Base-by-base conservation (phyloP, 2,329 filamentous ascomycete genomes). In the Fusarium buxicola region DNA sequence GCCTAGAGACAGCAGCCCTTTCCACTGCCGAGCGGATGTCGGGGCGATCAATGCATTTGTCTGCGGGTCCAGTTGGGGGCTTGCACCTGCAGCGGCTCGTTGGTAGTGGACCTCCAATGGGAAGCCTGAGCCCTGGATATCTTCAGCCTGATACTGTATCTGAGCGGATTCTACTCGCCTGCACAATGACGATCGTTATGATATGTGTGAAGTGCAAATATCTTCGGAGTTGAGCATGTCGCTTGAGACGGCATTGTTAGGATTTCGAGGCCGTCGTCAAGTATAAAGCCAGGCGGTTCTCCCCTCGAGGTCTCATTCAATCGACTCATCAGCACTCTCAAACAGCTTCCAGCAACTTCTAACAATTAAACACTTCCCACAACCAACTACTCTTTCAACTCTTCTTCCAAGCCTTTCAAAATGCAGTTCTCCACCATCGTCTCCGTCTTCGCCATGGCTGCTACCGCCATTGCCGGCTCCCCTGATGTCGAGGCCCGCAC, bases 371-470 rank as follows among this genome's bases (percentile, higher is more conserved):
- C 39, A 3, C n/a, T 18, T 7, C 27, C 12, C 39, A 18, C 4
- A 31, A 21, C 28, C 13, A 31, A 4, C 16, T 45, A 25, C 21
- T 21, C 21, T 44, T 44, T 31, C 12, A 44, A 21, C n/a, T 27
- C 41, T 31, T 45, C 11, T 43, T 43, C 11, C 10, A 28, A 18
- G 7, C 25, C 39, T 28, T 25, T 2, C 8, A 31, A 44, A 21
- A 44, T 44, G 41, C 30, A 44, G 41, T 44, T 44, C 41, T 31
- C 25, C 28, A 31, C 30, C 27, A 12, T 44, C 41, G 41, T 27
- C 41, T 44, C 41, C 30, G 41, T 28, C 16, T 27, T 44, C 27
- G 41, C 41, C 16, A 44, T 44, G 41, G 41, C 41, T 43, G 24
- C 27, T 9, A 28, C 41, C 27, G 25, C 15, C 27, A 13, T 27